Evolutionary conservation across 78 protist genomes (phyloP).

Genomic region (Neovahlkampfia damariscottae): DNA sequence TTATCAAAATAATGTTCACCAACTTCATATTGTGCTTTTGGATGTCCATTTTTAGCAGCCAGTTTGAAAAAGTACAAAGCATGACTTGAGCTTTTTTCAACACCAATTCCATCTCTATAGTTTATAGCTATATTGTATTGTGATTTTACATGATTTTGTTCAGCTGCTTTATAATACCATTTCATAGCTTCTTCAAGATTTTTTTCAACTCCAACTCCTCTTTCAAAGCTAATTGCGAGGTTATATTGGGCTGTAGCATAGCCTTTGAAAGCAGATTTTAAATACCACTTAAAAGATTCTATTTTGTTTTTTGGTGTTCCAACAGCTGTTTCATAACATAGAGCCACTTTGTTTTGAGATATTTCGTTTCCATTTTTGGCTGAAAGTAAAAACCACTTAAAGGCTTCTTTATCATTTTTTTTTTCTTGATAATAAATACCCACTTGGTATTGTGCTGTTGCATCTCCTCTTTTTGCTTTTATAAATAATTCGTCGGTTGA

Average conservation of each 20-base stretch:
- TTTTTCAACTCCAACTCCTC: neutral
- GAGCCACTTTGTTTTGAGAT: neutral
- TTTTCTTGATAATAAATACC: neutral
- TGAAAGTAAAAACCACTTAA: neutral
- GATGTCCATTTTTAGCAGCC: too few species aligned
- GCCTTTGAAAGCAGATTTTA: neutral
- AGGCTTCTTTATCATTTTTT: conserved; percentile 8
- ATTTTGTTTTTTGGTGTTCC: neutral
- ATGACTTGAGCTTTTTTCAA: too few species aligned
- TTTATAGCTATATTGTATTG: too few species aligned
- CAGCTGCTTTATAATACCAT: too few species aligned
- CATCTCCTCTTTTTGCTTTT: conserved; percentile 5
- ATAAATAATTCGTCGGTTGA: too few species aligned
- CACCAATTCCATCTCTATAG: too few species aligned
- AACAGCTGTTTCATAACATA: neutral
- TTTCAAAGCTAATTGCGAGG: neutral
- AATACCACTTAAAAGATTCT: neutral
- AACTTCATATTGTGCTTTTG: too few species aligned
- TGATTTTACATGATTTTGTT: too few species aligned
- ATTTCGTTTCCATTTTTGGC: neutral
- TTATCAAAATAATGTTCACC: too few species aligned
- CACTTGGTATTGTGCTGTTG: neutral
- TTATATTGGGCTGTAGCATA: neutral
- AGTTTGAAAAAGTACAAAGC: too few species aligned
- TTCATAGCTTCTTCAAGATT: too few species aligned